Percentiles rank a stretch among this genome's conserved stretches.
Conservation (phyloP, 345 rosid genomes). For the Eucalyptus sp. region DNA sequence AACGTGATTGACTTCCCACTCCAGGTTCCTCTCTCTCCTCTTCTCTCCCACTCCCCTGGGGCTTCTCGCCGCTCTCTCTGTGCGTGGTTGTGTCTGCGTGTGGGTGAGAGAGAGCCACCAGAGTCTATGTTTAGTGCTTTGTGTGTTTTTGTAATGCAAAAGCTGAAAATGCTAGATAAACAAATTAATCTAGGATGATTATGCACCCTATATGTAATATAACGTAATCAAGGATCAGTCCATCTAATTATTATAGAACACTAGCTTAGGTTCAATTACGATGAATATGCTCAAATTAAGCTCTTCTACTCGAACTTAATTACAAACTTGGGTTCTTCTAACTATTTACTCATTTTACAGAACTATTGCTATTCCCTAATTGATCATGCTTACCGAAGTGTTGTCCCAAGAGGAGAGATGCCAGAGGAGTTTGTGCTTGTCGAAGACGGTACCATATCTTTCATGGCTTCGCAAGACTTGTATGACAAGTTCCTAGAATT, state of each 20-base stretch:
- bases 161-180: not conserved
- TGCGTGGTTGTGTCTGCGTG: too few species aligned
- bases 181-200: not conserved
- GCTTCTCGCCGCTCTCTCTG: fast-evolving
- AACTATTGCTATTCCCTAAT: fast-evolving
- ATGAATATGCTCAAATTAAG: not conserved
- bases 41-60: too few species aligned
- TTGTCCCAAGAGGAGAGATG: not conserved
- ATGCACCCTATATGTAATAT: too few species aligned
- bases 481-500: not conserved
- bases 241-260: not conserved
- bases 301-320: not conserved
- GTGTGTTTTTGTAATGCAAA: not conserved
- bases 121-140: not conserved
- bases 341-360: not conserved
- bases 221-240: not conserved
- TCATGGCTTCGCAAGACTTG: not conserved
- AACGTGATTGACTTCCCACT: too few species aligned
- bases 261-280: not conserved
- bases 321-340: not conserved
- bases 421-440: not conserved
- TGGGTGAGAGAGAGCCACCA: too few species aligned
- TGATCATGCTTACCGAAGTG: fast-evolving
- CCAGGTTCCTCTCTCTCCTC: too few species aligned
- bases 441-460: not conserved